Conservation (phyloP, 371 early-diverging fungal genomes). For the Mucor sp. region DNA sequence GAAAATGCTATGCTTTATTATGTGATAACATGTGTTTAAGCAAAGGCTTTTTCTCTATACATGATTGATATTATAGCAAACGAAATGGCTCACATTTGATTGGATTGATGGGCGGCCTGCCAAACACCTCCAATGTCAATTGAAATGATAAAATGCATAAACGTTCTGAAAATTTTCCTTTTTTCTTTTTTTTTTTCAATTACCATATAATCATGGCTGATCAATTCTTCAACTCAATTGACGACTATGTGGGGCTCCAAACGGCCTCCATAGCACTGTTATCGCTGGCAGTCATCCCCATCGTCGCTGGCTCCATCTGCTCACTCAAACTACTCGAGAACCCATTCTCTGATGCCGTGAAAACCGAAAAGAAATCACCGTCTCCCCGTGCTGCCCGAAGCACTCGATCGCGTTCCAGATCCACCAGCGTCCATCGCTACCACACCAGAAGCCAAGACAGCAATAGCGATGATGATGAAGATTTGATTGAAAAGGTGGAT, state of each 20-base stretch:
- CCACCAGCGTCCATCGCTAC: background rate
- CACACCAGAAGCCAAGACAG: background rate
- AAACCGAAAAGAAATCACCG: background rate
- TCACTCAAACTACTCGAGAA: conserved; percentile 6
- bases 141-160: background rate
- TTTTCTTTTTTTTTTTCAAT: background rate
- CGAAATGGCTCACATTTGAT: background rate
- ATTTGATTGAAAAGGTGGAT: background rate
- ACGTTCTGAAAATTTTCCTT: background rate
- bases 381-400: background rate
- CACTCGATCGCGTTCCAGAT: background rate
- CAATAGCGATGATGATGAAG: conserved; percentile 3
- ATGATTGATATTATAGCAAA: too few species aligned
- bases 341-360: background rate
- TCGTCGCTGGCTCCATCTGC: conserved; percentile 16
- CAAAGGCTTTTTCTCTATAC: too few species aligned
- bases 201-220: background rate
- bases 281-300: conserved; percentile 17
- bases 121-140: background rate
- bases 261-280: conserved; percentile 20
- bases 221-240: conserved; percentile 5
- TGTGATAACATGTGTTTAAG: too few species aligned
- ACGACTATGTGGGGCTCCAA: conserved; percentile 14
- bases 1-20: too few species aligned
- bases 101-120: background rate